Base-by-base conservation (phyloP, 257 asterid genomes). In the Craterostigma plantagineum region DNA sequence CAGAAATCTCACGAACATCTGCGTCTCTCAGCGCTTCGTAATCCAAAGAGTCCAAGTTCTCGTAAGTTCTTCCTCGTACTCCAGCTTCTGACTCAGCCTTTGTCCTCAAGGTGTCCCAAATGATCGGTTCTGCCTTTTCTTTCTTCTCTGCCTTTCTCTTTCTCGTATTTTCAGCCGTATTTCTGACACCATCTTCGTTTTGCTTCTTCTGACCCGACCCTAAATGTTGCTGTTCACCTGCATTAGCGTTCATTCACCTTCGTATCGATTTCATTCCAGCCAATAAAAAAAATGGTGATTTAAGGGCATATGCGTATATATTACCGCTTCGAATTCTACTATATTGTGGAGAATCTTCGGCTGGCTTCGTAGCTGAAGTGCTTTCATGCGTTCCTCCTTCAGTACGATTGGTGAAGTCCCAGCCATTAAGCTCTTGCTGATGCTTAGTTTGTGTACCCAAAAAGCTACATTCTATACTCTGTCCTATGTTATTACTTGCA, bases 31-130 rank as follows among this genome's bases (percentile, higher is more conserved):
- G 10, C 36, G 77, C 73, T 57, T 79, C 94, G 33, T 79, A 90
- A 55, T 90, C 83, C 46, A 90, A 38, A 16, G 94, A 75, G 55
- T 90, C 99, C 87, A 70, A 61, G 46, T 77, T 46, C 55, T 77
- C 72, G 60, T 52, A 54, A 63, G 68, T 60, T 60, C 82, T 64
- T 52, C 50, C 84, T 49, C 49, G 70, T 37, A 48, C 68, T 48
- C 72, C 79, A 50, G 46, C 14, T 54, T 63, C 62, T 9, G 63
- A 33, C 14, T 54, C 63, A 11, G 60, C 91, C 63, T 70, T 51
- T 69, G 56, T 77, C 68, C 95, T 79, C 68, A 87, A 59, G 49
- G 53, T 55, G 71, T 87, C 98, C 98, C 98, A 87, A 7, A 74
- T 69, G 55, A 68, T 54, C 33, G 64, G 63, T 44, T 62, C 71